These are phyloP conservation scores for Juglanconis oblonga DNA, from an alignment of 2,329 filamentous ascomycete species.

Conservation along the genomic window DNA sequence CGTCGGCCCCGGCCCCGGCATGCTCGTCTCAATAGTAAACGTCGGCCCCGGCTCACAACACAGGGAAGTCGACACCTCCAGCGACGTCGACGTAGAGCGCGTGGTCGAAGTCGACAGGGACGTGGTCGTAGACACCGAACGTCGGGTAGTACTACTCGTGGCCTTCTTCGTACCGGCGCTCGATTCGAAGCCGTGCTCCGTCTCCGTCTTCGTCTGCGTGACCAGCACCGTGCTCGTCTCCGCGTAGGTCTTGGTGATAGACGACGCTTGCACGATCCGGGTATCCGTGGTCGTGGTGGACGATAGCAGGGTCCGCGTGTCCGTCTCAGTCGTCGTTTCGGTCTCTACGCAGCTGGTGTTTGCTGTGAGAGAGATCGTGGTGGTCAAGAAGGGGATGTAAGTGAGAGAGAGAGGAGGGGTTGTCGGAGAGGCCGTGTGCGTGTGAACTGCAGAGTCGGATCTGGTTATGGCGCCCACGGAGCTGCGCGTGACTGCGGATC, in stretches of 20 bases:
- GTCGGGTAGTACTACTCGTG: not conserved
- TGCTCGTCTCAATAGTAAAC: not conserved
- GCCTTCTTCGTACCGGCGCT: not conserved
- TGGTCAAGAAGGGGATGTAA: not conserved
- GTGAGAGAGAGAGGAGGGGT: not conserved
- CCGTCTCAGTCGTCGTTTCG: not conserved
- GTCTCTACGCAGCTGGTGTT: constrained; percentile 2
- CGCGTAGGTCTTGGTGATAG: not conserved
- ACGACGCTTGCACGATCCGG: not conserved
- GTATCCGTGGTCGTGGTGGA: not conserved
- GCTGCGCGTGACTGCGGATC: not conserved
- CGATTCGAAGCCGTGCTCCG: not conserved
- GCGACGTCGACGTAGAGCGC: not conserved
- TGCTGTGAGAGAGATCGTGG: not conserved
- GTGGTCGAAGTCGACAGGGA: not conserved
- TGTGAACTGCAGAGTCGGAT: not conserved
- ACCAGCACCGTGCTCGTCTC: not conserved
- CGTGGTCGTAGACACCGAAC: not conserved
- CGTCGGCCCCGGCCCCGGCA: not conserved
- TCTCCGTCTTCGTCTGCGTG: not conserved
- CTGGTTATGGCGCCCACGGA: not conserved
- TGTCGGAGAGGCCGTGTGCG: not conserved
- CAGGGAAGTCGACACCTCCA: not conserved
- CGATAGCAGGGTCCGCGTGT: not conserved
- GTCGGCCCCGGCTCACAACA: not conserved